Evolutionary conservation across 1,139 yeast species (phyloP).

Genomic region (Pichia sp.): DNA sequence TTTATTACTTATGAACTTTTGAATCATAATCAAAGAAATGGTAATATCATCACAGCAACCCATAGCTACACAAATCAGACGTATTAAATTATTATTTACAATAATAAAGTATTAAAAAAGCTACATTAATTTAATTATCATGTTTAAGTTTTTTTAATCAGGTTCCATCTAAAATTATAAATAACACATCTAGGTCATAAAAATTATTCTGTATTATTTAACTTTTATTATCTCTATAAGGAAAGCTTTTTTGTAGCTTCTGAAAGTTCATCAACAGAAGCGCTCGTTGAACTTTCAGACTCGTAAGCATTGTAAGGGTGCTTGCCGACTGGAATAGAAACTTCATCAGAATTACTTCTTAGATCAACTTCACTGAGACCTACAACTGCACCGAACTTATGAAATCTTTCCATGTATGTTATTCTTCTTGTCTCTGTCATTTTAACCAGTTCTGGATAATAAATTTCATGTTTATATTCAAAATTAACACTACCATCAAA

Average conservation of each 20-base stretch:
- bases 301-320: slow-evolving; percentile 21
- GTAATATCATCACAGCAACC: no score
- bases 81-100: no score
- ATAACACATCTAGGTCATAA: no score
- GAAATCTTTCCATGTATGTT: slow-evolving; percentile 42
- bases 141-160: no score
- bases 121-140: no score
- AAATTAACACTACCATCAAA: slow-evolving; percentile 84
- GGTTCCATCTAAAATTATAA: no score
- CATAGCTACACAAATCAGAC: no score
- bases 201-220: no score
- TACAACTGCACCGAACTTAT: slow-evolving; percentile 41
- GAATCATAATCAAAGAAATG: no score
- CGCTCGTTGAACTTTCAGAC: neutral
- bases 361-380: slow-evolving; percentile 69
- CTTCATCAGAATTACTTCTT: slow-evolving; percentile 48
- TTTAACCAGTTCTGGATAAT: slow-evolving; percentile 44
- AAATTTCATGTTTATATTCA: slow-evolving; percentile 45
- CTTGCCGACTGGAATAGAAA: slow-evolving; percentile 36
- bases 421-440: slow-evolving; percentile 39
- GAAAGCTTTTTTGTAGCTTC: slow-evolving; percentile 6
- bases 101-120: no score
- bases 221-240: neutral
- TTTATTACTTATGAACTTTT: no score
- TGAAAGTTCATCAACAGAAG: slow-evolving; percentile 2